A percentile compares a stretch with the other conserved stretches of the same genome.
phyloP scores from a whole-genome alignment of 2,329 filamentous ascomycete genomes.

The Talaromyces marneffei region DNA sequence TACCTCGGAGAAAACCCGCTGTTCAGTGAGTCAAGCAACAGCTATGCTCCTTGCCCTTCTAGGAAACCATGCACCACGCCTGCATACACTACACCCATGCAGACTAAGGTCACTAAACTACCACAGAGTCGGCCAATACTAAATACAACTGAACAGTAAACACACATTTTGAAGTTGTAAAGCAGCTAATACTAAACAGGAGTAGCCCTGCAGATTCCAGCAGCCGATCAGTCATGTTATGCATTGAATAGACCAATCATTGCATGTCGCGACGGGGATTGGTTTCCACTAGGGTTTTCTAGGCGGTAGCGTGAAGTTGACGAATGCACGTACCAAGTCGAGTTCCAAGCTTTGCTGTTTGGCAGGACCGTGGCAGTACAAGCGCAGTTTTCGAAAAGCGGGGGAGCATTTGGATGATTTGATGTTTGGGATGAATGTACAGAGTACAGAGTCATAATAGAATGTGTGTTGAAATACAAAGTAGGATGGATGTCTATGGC shows the following conservation, averaged over 20 bases:
- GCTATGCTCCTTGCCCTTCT: neutral
- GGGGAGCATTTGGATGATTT: neutral
- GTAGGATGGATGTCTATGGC: too few species aligned
- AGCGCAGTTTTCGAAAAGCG: neutral
- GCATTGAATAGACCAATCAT: neutral
- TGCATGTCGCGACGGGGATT: neutral
- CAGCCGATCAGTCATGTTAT: constrained; percentile 1
- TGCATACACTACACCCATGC: neutral
- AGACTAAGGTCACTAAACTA: neutral
- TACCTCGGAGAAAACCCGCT: neutral
- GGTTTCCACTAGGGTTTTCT: neutral
- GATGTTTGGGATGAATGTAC: neutral
- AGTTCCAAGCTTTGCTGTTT: neutral
- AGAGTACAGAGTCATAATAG: neutral
- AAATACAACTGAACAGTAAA: neutral
- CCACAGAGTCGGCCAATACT: neutral
- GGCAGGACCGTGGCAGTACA: neutral
- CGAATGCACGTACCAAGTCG: neutral
- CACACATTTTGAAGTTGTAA: neutral
- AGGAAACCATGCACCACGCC: neutral
- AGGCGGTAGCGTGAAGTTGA: neutral
- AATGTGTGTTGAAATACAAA: neutral
- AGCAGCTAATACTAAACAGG: neutral
- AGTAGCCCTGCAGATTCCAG: neutral
- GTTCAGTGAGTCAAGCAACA: neutral